Base-by-base conservation (phyloP, 2,329 filamentous ascomycete genomes). In the Nemania sp. region DNA sequence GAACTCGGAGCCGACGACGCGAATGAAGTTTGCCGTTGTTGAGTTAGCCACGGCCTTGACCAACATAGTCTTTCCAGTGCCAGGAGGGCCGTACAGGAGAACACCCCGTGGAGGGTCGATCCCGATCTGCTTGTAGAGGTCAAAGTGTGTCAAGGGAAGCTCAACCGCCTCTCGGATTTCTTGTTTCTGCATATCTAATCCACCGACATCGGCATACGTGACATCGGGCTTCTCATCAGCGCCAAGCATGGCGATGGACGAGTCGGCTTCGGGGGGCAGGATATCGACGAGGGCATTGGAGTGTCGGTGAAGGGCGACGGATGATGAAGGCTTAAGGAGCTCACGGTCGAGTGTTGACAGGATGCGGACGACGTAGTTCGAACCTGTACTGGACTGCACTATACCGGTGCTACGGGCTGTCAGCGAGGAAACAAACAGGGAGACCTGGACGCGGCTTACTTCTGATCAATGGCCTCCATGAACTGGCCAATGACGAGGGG, bases 391-490 rank as follows among this genome's bases (percentile, higher is more conserved):
- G 57, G 95, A 98, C 82, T 99, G 96, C 70, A 99, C 96, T 74
- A 99, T 99, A 66, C 96, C 96, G 72, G 96, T 99, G 82, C 94
- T 97, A 77, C 57, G 55, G 51, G 22, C 7, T 15, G 55, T 60
- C 38, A 70, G 70, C 10, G 18, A 52, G 13, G 6, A 29, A 27
- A 32, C 24, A 29, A 45, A 18, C 6, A 59, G 7, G 49, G 29
- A 35, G n/a, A 27, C 15, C 24, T 43, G 43, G 7, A 11, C 27
- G 24, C 20, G 41, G 52, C 88, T 80, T 87, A 97, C 93, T 98
- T 99, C 83, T 99, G 96, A 81, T 99, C 96, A 79, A 99, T 99
- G 64, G 96, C 96, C 83, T 99, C 96, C 96, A 99, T 99, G 80
- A 99, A 99, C 83, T 99, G 96, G 69, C 96, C 96, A 80, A 99